Evolutionary conservation across 306 rosid genomes (phyloP).

Genomic region (Quercus glauca): DNA sequence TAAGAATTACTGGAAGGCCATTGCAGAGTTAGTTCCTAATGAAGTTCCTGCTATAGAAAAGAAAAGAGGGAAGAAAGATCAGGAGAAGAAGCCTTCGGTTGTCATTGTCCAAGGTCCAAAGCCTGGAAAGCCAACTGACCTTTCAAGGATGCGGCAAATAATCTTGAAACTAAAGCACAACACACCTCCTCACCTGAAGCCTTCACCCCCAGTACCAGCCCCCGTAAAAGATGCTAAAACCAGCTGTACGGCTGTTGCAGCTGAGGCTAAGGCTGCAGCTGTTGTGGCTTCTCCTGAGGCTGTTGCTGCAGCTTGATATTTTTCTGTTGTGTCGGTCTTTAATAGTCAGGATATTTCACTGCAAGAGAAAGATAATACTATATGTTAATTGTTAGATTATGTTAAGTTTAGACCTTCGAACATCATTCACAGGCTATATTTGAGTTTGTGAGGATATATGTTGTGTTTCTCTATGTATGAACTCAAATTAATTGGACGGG

Average conservation of each 20-base stretch:
- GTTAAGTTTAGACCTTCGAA: not conserved
- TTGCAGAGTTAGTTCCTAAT: constrained; percentile 43
- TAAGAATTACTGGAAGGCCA: constrained; percentile 43
- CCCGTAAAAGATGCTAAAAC: constrained; percentile 10
- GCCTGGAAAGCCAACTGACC: constrained; percentile 49
- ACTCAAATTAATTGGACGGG: not conserved
- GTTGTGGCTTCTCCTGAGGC: constrained; percentile 15
- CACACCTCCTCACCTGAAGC: constrained; percentile 40
- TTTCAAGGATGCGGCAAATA: constrained; percentile 46
- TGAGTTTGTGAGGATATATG: not conserved
- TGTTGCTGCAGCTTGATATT: constrained; percentile 25
- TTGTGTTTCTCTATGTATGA: not conserved
- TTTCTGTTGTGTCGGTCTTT: not conserved
- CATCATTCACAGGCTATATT: not conserved
- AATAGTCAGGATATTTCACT: not conserved
- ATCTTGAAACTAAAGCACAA: constrained; percentile 42
- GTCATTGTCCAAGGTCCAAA: constrained; percentile 39
- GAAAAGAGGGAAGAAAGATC: constrained; percentile 43
- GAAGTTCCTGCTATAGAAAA: constrained; percentile 37
- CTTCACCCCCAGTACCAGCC: constrained; percentile 12
- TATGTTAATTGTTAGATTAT: too few relatives aligned
- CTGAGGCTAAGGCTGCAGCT: not conserved
- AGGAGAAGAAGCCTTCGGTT: constrained; percentile 32
- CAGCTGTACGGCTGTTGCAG: not conserved
- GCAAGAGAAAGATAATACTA: not conserved